Conservation (phyloP, 805 yeast genomes). For the Debaryomyces hansenii region DNA sequence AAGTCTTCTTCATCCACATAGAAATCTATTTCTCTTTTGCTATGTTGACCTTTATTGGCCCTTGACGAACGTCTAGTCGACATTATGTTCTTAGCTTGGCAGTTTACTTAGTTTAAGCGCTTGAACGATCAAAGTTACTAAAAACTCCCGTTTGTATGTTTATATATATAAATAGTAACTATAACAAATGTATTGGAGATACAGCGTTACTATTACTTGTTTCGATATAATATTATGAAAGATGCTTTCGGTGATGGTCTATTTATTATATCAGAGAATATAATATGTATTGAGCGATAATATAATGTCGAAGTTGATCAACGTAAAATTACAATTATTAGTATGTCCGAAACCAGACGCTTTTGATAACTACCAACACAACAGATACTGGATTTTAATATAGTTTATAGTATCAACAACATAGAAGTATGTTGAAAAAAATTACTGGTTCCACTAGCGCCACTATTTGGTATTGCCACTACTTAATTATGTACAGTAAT, state of each 20-base stretch:
- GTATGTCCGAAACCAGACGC: background rate
- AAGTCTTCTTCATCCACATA: constrained; percentile 10
- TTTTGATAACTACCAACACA: too few relatives aligned
- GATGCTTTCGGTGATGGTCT: background rate
- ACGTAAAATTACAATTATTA: background rate
- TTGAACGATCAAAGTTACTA: background rate
- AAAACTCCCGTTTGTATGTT: background rate
- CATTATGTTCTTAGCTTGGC: constrained; percentile 1
- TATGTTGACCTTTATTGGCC: constrained; percentile 40
- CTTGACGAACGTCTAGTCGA: constrained; percentile 34
- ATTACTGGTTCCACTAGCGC: too few relatives aligned
- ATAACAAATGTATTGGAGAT: background rate
- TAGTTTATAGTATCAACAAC: too few relatives aligned
- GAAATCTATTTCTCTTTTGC: constrained; percentile 25
- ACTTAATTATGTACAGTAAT: too few relatives aligned
- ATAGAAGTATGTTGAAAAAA: too few relatives aligned
- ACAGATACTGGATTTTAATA: too few relatives aligned
- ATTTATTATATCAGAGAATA: background rate
- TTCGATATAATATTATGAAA: background rate
- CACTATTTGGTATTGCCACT: too few relatives aligned
- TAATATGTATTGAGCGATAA: background rate
- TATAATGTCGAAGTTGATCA: background rate
- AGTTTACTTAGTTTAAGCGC: background rate
- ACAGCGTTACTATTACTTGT: background rate
- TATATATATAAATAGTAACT: background rate